Evolutionary conservation across 148 eudicot genomes (phyloP), one percentile per base, ranked within the genome.

Genomic region (Spergularia bocconei): DNA sequence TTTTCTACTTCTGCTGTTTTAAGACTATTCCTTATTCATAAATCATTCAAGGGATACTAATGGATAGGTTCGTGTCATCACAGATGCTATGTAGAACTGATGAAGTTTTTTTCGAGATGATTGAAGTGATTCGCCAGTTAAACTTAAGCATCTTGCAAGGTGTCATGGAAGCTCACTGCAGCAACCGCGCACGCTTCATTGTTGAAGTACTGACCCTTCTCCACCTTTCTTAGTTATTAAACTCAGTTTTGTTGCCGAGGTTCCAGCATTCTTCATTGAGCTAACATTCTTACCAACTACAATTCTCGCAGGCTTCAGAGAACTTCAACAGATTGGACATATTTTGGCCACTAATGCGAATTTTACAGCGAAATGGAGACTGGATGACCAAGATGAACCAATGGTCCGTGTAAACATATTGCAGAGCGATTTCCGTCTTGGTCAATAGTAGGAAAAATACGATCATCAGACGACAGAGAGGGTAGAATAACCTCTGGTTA

Each of bases 291-390:
- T 52, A 74, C 61, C 4, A 50, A 0, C 41, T 71, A 36, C 17
- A 70, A 60, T 60, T 17, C 12, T 48, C 57, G 48, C 89, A 90
- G 94, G 90, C 84, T 67, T 82, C 92, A 0, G 80, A 78, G 67
- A 89, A 83, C 33, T 90, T 88, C 66, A 91, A 88, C 73, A 87
- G 88, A 72, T 72, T 91, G 77, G 92, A 91, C 74, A 90, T 90
- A 82, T 91, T 91, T 80, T 88, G 92, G 97, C 92, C 97, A 9
- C 78, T 91, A 29, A 90, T 91, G 97, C 87, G 87, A 68, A 86
- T 90, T 21, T 44, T 89, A 78, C 90, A 88, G 70, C 80, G 76
- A 67, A 79, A 72, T 50, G 80, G 84, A 19, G 71, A 77, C 60
- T 77, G 84, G 77, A 78, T 72, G 70, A 53, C 72, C 1, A 52